phyloP scores from a whole-genome alignment of 257 asterid species.

The Galeopsis tetrahit region DNA sequence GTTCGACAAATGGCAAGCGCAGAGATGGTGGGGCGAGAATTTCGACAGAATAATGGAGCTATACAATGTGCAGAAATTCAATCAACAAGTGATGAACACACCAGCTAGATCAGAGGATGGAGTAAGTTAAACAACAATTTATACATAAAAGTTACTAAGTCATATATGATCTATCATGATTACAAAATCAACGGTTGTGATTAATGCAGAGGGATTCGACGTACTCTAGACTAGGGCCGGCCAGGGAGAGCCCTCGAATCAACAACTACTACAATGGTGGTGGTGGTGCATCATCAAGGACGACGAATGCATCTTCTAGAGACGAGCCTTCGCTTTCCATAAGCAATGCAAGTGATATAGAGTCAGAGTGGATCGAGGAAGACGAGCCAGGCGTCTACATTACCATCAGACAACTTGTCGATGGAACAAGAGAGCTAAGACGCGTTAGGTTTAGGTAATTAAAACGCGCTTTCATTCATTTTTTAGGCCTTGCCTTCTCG shows the following conservation, averaged over 20 bases:
- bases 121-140: conserved; percentile 42
- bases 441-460: conserved; percentile 92
- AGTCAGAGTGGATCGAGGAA: conserved; percentile 90
- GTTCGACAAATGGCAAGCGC: conserved; percentile 85
- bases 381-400: conserved; percentile 91
- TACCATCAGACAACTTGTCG: conserved; percentile 85
- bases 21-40: conserved; percentile 88
- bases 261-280: conserved; percentile 51
- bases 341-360: conserved; percentile 89
- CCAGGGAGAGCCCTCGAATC: conserved; percentile 75
- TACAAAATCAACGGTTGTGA: neutral
- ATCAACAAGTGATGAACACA: conserved; percentile 68
- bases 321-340: conserved; percentile 83
- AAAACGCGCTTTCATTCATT: neutral
- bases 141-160: too few species aligned
- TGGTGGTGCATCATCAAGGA: conserved; percentile 61
- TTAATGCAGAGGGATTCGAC: conserved; percentile 79
- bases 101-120: conserved; percentile 86
- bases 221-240: conserved; percentile 74
- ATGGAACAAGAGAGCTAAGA: conserved; percentile 89
- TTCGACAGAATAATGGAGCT: conserved; percentile 84
- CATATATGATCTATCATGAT: too few species aligned
- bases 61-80: conserved; percentile 80
- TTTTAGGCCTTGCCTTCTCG: neutral
- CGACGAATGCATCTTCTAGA: conserved; percentile 67